These are phyloP conservation scores for Fragilaria crotonensis DNA, from an alignment of 108 stramenopile species.

Conservation along the genomic window DNA sequence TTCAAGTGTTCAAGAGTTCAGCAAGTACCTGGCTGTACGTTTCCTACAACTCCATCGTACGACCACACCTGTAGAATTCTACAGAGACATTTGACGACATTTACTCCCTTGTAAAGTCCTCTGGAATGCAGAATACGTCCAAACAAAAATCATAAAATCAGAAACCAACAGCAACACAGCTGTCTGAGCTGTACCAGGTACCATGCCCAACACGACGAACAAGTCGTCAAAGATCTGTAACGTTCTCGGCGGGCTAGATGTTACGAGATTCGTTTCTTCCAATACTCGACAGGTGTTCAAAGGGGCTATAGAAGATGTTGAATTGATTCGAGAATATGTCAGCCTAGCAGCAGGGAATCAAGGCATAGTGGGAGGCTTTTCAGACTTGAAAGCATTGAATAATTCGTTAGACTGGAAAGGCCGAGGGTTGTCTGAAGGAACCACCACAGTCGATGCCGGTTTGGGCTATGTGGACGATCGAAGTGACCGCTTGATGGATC, in stretches of 20 bases:
- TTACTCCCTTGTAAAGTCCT: too few species aligned
- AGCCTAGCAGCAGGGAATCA: constrained; percentile 10
- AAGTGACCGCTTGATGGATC: constrained; percentile 11
- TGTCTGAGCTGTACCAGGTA: too few species aligned
- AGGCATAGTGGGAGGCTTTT: constrained; percentile 5
- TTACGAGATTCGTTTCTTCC: constrained; percentile 8
- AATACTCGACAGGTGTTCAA: constrained; percentile 12
- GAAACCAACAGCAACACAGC: too few species aligned
- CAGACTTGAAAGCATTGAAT: neutral
- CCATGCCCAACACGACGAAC: too few species aligned
- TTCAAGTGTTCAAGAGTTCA: too few species aligned
- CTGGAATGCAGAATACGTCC: too few species aligned
- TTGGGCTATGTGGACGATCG: constrained; percentile 21
- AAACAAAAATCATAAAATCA: too few species aligned
- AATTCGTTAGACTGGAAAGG: constrained; percentile 12
- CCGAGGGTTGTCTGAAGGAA: neutral
- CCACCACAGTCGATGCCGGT: constrained; percentile 11
- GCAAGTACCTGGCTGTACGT: too few species aligned
- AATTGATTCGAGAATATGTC: constrained; percentile 20
- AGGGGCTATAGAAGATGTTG: constrained; percentile 25
- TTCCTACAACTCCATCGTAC: too few species aligned
- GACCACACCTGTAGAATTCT: too few species aligned
- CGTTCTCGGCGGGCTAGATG: constrained; percentile 18
- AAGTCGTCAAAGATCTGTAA: constrained; percentile 17
- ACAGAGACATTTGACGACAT: too few species aligned